Base-by-base conservation (phyloP, 192 early-diverging fungal species). In the Coemansia sp. region DNA sequence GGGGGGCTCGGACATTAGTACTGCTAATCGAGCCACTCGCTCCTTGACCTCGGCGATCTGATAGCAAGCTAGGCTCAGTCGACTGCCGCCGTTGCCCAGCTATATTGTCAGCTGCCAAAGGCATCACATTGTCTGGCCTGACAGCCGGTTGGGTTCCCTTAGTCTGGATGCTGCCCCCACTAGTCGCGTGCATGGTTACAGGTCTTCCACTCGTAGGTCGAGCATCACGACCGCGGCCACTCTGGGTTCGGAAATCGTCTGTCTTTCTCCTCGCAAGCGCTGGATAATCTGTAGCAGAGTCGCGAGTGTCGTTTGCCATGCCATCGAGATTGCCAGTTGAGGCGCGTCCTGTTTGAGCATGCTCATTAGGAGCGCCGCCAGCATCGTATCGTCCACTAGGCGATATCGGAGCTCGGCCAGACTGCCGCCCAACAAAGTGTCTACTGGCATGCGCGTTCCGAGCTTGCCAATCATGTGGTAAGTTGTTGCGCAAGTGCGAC, bases 401-500 rank as follows among this genome's bases (percentile, higher is more conserved):
- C 38, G 7, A 6, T 38, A 41, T 62, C 61, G 38, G 61, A 24
- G 61, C 61, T 62, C 61, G 73, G 20, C 62, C 65, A 64, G 69
- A 38, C 50, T 73, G 66, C 8, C 66, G 64, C 6, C 50, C 41
- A 58, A 65, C 68, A 62, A 55, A 64, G 62, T 68, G 71, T 22
- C 61, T 62, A 13, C 39, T 55, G 18, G 71, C 71, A 24, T 43
- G 67, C 2, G 38, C 16, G 5, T 61, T 60, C 34, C 65, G 67
- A 10, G 60, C 36, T 7, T 64, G 27, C 46, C 47, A 50, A 12
- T 66, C 46, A 57, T 71, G 55, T 31, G 72, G 68, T 12, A 72
- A 29, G 58, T 84, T 79, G 65, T 79, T 84, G 40, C 82, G 77
- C 61, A 84, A 52, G 31, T 84, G 82, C 22, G 82, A 84, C 43